Conservation (phyloP, 2,329 filamentous ascomycete species). For the Penicillium sp. region DNA sequence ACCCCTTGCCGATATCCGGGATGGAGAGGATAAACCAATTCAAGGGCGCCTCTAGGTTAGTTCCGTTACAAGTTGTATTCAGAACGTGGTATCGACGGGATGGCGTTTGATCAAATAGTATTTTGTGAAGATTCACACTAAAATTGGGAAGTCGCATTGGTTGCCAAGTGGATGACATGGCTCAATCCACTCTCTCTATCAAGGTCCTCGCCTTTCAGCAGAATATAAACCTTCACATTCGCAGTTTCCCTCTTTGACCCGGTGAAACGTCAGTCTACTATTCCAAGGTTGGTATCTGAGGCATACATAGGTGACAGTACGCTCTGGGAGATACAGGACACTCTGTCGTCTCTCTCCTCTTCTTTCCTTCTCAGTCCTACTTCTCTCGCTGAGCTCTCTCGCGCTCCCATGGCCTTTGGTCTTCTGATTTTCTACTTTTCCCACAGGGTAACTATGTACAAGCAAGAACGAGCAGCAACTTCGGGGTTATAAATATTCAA, state of each 20-base stretch:
- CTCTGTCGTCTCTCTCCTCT: background rate
- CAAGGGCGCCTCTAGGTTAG: slow-evolving; percentile 5
- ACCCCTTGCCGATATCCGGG: slow-evolving; percentile 19
- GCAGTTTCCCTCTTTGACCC: background rate
- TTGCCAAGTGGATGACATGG: background rate
- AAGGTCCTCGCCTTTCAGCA: background rate
- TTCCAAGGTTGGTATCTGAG: background rate
- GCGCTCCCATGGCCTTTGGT: background rate
- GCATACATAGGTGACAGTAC: background rate
- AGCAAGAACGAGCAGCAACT: background rate
- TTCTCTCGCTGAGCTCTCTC: background rate
- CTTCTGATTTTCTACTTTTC: background rate
- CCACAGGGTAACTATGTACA: background rate
- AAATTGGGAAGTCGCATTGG: background rate
- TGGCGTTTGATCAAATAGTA: background rate
- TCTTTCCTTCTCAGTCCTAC: background rate
- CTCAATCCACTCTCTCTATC: background rate
- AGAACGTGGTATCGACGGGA: background rate
- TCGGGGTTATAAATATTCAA: background rate
- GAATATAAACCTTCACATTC: background rate
- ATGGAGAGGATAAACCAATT: slow-evolving; percentile 5
- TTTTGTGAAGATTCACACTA: background rate
- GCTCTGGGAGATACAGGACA: no score
- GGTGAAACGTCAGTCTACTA: background rate
- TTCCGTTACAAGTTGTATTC: background rate